These are phyloP conservation scores for Amphicarpaea edgeworthii DNA, from an alignment of 306 rosid species.

Conservation along the genomic window DNA sequence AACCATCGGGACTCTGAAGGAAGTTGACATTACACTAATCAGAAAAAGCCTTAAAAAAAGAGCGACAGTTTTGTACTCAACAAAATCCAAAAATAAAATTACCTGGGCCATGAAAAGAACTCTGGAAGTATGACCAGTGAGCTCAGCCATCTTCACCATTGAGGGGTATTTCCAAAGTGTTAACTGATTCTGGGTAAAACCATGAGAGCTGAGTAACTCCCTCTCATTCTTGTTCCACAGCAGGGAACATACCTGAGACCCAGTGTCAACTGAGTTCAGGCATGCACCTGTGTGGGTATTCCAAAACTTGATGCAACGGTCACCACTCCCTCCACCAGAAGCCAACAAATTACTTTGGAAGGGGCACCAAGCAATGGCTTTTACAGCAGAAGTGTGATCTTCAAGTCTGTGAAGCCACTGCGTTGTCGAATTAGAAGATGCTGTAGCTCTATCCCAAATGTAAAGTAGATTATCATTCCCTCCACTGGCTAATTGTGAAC, in stretches of 20 bases:
- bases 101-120: conserved; percentile 83
- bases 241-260: conserved; percentile 85
- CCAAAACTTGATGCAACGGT: conserved; percentile 83
- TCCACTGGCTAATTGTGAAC: conserved; percentile 86
- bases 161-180: conserved; percentile 98
- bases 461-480: conserved; percentile 83
- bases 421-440: conserved; percentile 72
- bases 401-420: conserved; percentile 89
- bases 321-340: conserved; percentile 84
- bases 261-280: conserved; percentile 84
- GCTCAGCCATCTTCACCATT: conserved; percentile 88
- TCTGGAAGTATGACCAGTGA: conserved; percentile 87
- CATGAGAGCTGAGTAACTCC: conserved; percentile 91
- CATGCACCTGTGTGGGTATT: conserved; percentile 94
- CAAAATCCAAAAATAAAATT: background rate
- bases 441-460: conserved; percentile 73
- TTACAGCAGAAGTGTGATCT: conserved; percentile 83
- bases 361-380: conserved; percentile 93
- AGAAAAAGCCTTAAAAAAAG: conserved; percentile 6
- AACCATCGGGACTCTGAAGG: conserved; percentile 61
- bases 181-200: conserved; percentile 74
- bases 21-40: background rate
- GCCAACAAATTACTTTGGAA: conserved; percentile 85
- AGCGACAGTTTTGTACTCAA: background rate
- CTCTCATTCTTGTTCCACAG: conserved; percentile 93